These are phyloP conservation scores for Fusarium incarnatum DNA, from an alignment of 2,329 filamentous ascomycete genomes.

Conservation along the genomic window DNA sequence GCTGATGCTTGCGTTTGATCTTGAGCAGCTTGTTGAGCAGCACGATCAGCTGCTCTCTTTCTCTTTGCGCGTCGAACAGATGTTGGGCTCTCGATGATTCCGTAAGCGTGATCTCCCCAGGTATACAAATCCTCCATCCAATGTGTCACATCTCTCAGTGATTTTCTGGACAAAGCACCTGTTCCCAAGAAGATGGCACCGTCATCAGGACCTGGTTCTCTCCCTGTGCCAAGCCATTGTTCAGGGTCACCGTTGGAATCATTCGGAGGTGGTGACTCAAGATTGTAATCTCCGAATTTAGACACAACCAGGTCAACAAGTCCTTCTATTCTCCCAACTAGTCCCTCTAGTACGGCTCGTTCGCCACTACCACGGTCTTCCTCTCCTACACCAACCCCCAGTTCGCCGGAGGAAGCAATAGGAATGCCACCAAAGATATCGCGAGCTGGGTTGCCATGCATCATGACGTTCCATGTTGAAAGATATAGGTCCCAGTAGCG, in stretches of 20 bases:
- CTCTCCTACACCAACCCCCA: constrained; percentile 94
- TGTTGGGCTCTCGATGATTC: constrained; percentile 81
- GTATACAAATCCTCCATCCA: constrained; percentile 92
- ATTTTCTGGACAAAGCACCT: constrained; percentile 77
- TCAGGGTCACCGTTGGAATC: constrained; percentile 43
- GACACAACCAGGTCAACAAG: constrained; percentile 90
- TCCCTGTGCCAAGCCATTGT: constrained; percentile 79
- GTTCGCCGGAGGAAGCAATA: constrained; percentile 87
- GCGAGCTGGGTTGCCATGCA: constrained; percentile 88
- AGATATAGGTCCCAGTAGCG: constrained; percentile 82
- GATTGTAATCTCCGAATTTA: constrained; percentile 74
- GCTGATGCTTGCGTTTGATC: not conserved
- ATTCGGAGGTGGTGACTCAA: constrained; percentile 39
- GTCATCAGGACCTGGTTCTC: constrained; percentile 76
- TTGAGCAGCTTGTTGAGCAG: constrained; percentile 10
- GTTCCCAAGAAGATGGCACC: constrained; percentile 88
- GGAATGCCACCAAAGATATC: constrained; percentile 87
- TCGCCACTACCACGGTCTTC: constrained; percentile 95
- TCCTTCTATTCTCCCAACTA: constrained; percentile 82
- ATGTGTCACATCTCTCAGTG: constrained; percentile 77
- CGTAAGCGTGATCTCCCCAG: constrained; percentile 87
- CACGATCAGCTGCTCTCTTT: constrained; percentile 46
- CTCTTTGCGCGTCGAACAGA: constrained; percentile 67
- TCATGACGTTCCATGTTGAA: constrained; percentile 85
- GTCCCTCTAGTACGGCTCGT: constrained; percentile 91